These are phyloP conservation scores for Fusarium oligoseptatum DNA, from an alignment of 2,329 filamentous ascomycete genomes.

Conservation along the genomic window DNA sequence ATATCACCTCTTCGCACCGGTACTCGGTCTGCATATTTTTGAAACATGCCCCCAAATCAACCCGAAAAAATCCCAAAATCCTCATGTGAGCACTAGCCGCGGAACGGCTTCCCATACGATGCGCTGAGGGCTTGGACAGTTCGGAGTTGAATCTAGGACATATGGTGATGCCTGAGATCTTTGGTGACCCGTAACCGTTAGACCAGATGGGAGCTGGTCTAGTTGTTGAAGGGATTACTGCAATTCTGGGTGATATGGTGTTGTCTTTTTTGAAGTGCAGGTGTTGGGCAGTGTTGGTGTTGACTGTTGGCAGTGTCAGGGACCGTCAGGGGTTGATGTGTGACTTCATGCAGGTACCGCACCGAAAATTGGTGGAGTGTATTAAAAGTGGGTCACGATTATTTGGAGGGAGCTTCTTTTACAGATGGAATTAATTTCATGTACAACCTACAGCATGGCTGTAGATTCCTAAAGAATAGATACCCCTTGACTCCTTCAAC, in stretches of 20 bases:
- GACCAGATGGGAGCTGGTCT: slow-evolving; percentile 9
- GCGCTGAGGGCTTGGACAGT: background rate
- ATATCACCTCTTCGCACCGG: background rate
- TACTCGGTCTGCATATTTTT: background rate
- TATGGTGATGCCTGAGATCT: slow-evolving; percentile 6
- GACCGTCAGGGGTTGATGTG: background rate
- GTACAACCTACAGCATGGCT: background rate
- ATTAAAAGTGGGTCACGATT: background rate
- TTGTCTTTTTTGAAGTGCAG: background rate
- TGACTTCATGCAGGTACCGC: background rate
- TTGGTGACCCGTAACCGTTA: slow-evolving; percentile 4
- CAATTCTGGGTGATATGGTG: background rate
- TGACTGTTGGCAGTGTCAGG: background rate
- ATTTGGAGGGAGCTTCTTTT: background rate
- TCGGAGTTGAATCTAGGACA: background rate
- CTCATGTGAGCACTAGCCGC: background rate
- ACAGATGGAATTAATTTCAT: background rate
- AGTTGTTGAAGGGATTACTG: background rate
- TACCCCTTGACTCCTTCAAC: background rate
- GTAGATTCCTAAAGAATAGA: background rate
- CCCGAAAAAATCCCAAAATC: background rate
- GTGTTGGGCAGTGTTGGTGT: slow-evolving; percentile 2
- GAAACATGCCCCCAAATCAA: background rate
- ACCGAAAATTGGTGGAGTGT: background rate
- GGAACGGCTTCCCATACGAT: background rate